phyloP scores from a whole-genome alignment of 2,329 filamentous ascomycete genomes.

The Ophiocordyceps sinensis region DNA sequence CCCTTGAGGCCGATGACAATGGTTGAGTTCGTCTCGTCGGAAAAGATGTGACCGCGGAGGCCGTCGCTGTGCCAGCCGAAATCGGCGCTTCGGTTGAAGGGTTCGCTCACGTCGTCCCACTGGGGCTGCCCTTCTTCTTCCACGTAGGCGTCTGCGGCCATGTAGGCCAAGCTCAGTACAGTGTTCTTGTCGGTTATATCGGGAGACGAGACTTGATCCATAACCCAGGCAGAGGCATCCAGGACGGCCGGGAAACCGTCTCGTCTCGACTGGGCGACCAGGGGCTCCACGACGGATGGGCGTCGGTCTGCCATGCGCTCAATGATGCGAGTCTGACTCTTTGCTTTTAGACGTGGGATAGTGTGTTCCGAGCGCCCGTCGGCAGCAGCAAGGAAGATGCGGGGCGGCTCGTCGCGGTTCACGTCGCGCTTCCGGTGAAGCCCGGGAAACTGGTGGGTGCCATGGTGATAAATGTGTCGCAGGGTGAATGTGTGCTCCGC shows the following conservation, averaged over 20 bases:
- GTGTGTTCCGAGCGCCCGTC: conserved; percentile 38
- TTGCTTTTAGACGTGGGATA: conserved; percentile 40
- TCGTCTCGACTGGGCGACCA: conserved; percentile 58
- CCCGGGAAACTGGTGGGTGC: conserved; percentile 60
- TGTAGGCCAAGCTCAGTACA: conserved; percentile 68
- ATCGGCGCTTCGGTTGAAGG: conserved; percentile 73
- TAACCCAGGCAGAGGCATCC: conserved; percentile 63
- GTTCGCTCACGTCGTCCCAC: conserved; percentile 68
- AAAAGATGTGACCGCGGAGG: conserved; percentile 81
- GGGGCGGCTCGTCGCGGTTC: conserved; percentile 27
- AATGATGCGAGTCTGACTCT: conserved; percentile 54
- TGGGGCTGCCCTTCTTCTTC: conserved; percentile 54
- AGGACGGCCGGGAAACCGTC: conserved; percentile 54
- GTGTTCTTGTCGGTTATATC: conserved; percentile 78
- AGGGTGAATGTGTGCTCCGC: conserved; percentile 51
- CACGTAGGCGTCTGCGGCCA: conserved; percentile 84
- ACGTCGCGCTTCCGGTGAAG: conserved; percentile 70
- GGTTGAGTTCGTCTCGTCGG: conserved; percentile 72
- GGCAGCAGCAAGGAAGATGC: conserved; percentile 47
- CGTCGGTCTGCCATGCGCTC: conserved; percentile 70
- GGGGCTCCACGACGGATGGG: conserved; percentile 59
- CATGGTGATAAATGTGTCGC: conserved; percentile 87
- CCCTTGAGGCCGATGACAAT: conserved; percentile 89
- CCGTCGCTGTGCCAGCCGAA: conserved; percentile 92
- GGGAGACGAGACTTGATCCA: conserved; percentile 65